A percentile compares a stretch with the other conserved stretches of the same genome.
Conservation (phyloP, 2,329 filamentous ascomycete species). For the Myriosclerotinia curreyana region DNA sequence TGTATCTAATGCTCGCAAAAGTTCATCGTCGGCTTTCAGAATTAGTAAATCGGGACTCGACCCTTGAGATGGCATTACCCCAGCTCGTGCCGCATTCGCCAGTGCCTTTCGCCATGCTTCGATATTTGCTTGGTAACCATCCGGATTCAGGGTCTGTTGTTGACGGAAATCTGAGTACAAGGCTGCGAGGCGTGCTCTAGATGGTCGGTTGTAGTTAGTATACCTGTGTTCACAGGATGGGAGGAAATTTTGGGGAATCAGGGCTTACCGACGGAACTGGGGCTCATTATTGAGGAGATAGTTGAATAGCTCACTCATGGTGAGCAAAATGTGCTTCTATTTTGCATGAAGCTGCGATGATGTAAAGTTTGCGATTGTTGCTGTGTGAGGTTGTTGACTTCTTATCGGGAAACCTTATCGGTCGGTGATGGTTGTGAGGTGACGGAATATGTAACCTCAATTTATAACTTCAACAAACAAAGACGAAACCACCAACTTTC, state of each 20-base stretch:
- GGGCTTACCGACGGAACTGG: conserved; percentile 56
- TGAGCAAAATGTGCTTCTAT: conserved; percentile 20
- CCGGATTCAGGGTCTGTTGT: conserved; percentile 74
- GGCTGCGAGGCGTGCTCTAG: conserved; percentile 72
- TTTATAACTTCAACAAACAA: conserved; percentile 3
- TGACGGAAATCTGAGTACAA: conserved; percentile 83
- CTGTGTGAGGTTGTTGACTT: conserved; percentile 21
- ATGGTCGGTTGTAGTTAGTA: conserved; percentile 3
- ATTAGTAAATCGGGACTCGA: conserved; percentile 50
- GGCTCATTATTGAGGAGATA: conserved; percentile 61
- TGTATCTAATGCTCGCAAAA: conserved; percentile 69
- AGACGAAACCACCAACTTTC: background rate
- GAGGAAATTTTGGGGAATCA: background rate
- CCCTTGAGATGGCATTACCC: conserved; percentile 46
- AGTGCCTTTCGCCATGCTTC: conserved; percentile 75
- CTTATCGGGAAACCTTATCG: conserved; percentile 27
- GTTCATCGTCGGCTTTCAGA: conserved; percentile 56
- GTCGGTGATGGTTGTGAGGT: conserved; percentile 19
- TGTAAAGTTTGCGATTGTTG: conserved; percentile 9
- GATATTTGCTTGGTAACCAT: conserved; percentile 79
- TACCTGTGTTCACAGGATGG: conserved; percentile 9
- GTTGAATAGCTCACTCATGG: conserved; percentile 65
- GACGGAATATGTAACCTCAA: conserved; percentile 18
- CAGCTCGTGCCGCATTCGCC: conserved; percentile 63
- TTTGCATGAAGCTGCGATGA: conserved; percentile 15